Conservation (phyloP, 306 rosid species). For the Dryas alaskensis region DNA sequence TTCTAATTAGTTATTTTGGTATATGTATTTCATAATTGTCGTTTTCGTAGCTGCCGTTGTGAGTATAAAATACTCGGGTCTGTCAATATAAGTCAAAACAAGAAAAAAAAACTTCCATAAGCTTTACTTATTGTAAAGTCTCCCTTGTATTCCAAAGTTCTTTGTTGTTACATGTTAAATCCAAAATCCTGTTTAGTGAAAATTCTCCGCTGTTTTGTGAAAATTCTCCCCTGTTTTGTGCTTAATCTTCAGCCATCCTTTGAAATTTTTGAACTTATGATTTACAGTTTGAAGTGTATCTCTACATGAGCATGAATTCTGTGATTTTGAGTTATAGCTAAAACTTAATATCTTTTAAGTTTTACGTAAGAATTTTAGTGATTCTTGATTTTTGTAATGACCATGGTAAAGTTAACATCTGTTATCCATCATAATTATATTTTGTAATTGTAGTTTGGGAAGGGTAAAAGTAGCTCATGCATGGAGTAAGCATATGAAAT, state of each 20-base stretch:
- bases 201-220: background rate
- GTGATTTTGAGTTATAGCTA: background rate
- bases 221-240: background rate
- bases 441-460: background rate
- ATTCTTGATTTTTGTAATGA: background rate
- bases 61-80: background rate
- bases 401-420: background rate
- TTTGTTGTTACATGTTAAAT: background rate
- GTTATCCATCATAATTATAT: background rate
- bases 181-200: background rate
- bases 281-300: background rate
- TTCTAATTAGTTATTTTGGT: background rate
- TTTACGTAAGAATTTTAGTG: background rate
- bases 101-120: background rate
- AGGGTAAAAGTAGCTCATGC: background rate
- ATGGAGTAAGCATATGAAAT: background rate
- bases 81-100: background rate
- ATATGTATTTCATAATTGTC: background rate
- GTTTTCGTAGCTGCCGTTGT: background rate
- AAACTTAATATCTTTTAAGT: too few species aligned
- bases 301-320: background rate
- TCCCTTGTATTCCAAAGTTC: background rate
- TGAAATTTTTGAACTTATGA: background rate
- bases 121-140: background rate
- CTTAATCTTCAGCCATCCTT: background rate